Conservation (phyloP, 1,284 basidiomycete species). For the Schizophyllum amplum region DNA sequence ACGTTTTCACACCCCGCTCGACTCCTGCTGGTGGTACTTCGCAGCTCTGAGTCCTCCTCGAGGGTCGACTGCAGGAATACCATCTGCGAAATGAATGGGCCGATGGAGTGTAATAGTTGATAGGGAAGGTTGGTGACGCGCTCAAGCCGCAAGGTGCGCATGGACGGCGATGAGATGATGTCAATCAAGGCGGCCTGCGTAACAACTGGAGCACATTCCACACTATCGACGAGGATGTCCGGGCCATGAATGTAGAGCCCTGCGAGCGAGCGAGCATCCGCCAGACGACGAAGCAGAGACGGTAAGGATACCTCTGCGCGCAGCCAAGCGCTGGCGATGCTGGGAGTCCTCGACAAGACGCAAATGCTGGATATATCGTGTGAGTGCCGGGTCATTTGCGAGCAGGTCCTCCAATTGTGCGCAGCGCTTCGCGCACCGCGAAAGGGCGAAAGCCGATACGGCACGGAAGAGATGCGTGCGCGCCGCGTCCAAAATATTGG, state of each 20-base stretch:
- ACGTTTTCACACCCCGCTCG: neutral
- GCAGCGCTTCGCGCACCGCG: neutral
- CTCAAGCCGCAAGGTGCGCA: neutral
- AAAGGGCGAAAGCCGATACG: neutral
- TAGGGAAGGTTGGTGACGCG: neutral
- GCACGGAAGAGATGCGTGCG: constrained; percentile 1
- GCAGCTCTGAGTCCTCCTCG: neutral
- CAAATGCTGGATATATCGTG: neutral
- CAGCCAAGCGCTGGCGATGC: neutral
- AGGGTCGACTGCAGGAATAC: neutral
- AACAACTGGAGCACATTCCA: neutral
- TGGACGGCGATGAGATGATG: neutral
- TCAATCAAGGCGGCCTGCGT: neutral
- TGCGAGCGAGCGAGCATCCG: neutral
- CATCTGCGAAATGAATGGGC: neutral
- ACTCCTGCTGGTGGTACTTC: neutral
- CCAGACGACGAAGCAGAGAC: neutral
- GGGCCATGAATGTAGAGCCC: neutral
- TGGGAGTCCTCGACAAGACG: neutral
- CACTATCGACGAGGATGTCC: neutral
- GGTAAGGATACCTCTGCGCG: neutral
- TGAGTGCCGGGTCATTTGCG: neutral
- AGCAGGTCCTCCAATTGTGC: neutral
- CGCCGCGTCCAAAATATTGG: neutral
- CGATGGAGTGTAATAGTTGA: neutral